Percentiles rank a stretch among this genome's conserved stretches.
Conservation (phyloP, 176 grass and related monocot genomes). For the Zoysia pacifica region DNA sequence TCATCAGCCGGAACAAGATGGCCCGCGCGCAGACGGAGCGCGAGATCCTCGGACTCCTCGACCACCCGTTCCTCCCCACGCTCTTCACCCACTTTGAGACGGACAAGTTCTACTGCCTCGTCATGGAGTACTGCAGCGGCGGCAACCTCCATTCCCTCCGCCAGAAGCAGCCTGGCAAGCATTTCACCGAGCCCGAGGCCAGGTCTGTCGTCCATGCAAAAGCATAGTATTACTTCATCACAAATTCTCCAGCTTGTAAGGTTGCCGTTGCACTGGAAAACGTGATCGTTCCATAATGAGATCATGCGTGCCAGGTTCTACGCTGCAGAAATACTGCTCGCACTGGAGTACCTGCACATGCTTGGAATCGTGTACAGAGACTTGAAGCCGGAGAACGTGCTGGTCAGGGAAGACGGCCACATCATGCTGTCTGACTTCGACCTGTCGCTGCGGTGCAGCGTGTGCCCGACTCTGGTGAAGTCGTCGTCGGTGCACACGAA, state of each 20-base stretch:
- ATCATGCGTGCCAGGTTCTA: slow-evolving; percentile 58
- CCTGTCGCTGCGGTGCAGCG: slow-evolving; percentile 67
- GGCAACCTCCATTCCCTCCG: slow-evolving; percentile 76
- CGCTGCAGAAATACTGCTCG: slow-evolving; percentile 76
- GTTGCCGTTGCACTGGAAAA: too few species aligned
- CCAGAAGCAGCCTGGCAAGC: slow-evolving; percentile 78
- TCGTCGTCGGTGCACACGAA: slow-evolving; percentile 40
- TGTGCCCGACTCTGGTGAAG: slow-evolving; percentile 70
- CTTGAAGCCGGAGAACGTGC: slow-evolving; percentile 85
- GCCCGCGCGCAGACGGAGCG: slow-evolving; percentile 55
- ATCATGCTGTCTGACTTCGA: slow-evolving; percentile 93
- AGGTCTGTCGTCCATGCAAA: slow-evolving; percentile 38
- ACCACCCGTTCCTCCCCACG: slow-evolving; percentile 58
- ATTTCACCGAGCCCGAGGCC: slow-evolving; percentile 67
- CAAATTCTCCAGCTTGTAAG: too few species aligned
- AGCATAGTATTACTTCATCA: too few species aligned
- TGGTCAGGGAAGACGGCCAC: slow-evolving; percentile 84
- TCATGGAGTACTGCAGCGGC: slow-evolving; percentile 92
- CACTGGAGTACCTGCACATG: slow-evolving; percentile 85
- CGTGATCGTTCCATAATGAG: too few species aligned
- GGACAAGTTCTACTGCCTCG: slow-evolving; percentile 80
- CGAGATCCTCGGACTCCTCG: slow-evolving; percentile 56
- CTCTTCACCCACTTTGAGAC: slow-evolving; percentile 87
- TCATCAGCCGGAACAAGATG: slow-evolving; percentile 57
- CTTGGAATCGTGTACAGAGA: slow-evolving; percentile 86